A percentile compares a stretch with the other conserved stretches of the same genome.
Conservation (phyloP, 768 basidiomycete genomes). For the Mycena crocata region DNA sequence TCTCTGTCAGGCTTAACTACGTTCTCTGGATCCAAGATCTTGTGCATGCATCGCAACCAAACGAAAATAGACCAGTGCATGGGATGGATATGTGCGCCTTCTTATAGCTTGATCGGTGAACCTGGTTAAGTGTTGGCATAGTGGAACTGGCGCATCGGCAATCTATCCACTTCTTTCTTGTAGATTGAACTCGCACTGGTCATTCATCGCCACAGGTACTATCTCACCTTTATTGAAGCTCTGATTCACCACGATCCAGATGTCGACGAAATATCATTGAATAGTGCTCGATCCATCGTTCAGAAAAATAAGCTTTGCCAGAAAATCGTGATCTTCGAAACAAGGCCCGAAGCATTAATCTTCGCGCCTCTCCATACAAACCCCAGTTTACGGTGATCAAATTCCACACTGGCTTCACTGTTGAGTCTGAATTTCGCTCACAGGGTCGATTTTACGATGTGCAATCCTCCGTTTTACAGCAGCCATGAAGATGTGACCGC, state of each 20-base stretch:
- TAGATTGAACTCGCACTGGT: slow-evolving; percentile 62
- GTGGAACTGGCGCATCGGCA: slow-evolving; percentile 91
- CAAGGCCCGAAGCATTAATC: slow-evolving; percentile 53
- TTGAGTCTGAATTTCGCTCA: background rate
- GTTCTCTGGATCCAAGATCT: slow-evolving; percentile 88
- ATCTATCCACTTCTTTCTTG: slow-evolving; percentile 89
- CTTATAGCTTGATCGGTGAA: background rate
- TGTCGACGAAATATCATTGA: slow-evolving; percentile 72
- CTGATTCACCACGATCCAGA: slow-evolving; percentile 57
- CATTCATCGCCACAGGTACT: slow-evolving; percentile 77
- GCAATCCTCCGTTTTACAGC: slow-evolving; percentile 97
- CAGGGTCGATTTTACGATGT: slow-evolving; percentile 87
- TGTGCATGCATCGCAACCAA: slow-evolving; percentile 46
- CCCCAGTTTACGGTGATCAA: background rate
- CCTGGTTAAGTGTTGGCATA: slow-evolving; percentile 40
- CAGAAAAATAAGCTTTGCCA: slow-evolving; percentile 62
- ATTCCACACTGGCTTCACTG: background rate
- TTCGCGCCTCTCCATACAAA: slow-evolving; percentile 54
- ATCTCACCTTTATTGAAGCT: background rate
- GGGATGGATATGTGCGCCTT: slow-evolving; percentile 80
- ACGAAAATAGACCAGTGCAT: slow-evolving; percentile 41
- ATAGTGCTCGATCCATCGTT: slow-evolving; percentile 69
- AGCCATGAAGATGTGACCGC: slow-evolving; percentile 73
- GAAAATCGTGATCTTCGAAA: slow-evolving; percentile 61
- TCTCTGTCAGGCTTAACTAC: slow-evolving; percentile 78